Evolutionary conservation across 768 basidiomycete genomes (phyloP).

Genomic region (Lactarius hatsudake): DNA sequence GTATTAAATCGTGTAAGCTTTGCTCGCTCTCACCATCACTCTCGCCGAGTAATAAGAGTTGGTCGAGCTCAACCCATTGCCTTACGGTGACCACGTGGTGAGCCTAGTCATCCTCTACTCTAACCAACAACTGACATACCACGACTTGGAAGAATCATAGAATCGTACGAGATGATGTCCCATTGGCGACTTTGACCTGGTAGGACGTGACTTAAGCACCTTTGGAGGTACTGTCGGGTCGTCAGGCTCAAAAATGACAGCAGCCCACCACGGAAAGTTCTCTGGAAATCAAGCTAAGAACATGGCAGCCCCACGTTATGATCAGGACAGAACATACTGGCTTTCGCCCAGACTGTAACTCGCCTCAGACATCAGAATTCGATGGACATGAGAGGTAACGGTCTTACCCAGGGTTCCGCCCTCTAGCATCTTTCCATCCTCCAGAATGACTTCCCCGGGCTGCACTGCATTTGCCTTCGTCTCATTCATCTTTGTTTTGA

Average conservation of each 20-base stretch:
- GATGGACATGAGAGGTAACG: not conserved
- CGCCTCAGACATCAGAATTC: constrained; percentile 6
- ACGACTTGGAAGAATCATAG: constrained; percentile 64
- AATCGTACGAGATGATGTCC: constrained; percentile 72
- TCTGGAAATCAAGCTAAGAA: constrained; percentile 38
- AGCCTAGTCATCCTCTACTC: not conserved
- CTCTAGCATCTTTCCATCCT: constrained; percentile 40
- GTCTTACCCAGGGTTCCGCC: constrained; percentile 64
- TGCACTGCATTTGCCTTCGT: constrained; percentile 22
- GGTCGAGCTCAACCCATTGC: constrained; percentile 57
- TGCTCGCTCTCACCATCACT: constrained; percentile 51
- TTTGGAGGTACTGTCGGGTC: constrained; percentile 45
- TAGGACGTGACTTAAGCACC: constrained; percentile 35
- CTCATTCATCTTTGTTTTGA: constrained; percentile 15
- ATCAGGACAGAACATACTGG: constrained; percentile 42
- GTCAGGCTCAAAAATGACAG: constrained; percentile 65
- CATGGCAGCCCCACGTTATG: constrained; percentile 5
- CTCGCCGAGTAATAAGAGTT: constrained; percentile 67
- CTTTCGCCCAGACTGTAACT: constrained; percentile 78
- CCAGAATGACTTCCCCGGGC: constrained; percentile 37
- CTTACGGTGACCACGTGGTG: constrained; percentile 36
- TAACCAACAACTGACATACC: constrained; percentile 41
- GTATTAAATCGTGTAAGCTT: not conserved
- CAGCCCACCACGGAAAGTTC: constrained; percentile 87
- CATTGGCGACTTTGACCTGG: constrained; percentile 37